These are phyloP conservation scores for Trichaptum fuscoviolaceum DNA, from an alignment of 768 basidiomycete species.

Conservation along the genomic window DNA sequence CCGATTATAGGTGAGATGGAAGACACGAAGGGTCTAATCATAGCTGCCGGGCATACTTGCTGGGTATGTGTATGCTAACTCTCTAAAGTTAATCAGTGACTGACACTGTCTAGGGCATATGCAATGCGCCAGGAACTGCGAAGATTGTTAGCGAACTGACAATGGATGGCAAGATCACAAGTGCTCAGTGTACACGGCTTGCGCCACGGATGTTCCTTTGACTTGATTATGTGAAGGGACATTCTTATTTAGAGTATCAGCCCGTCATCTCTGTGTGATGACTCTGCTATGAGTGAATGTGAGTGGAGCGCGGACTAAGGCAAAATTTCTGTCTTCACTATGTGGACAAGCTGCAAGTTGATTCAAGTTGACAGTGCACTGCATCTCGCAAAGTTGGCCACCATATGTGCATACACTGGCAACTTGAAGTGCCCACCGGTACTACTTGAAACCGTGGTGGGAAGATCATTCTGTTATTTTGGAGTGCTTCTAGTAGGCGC, in stretches of 20 bases:
- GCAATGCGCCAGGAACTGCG: slow-evolving; percentile 82
- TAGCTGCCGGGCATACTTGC: slow-evolving; percentile 77
- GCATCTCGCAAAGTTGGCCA: too few relatives aligned
- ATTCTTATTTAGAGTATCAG: background rate
- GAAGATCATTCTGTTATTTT: background rate
- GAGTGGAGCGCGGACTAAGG: too few relatives aligned
- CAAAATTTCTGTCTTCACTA: too few relatives aligned
- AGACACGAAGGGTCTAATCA: slow-evolving; percentile 54
- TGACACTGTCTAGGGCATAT: slow-evolving; percentile 51
- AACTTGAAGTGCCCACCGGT: background rate
- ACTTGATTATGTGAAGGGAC: background rate
- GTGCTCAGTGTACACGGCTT: slow-evolving; percentile 33
- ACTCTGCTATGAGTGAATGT: too few relatives aligned
- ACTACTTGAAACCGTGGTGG: background rate
- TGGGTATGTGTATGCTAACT: slow-evolving; percentile 45
- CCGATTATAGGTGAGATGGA: slow-evolving; percentile 68
- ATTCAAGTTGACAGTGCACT: too few relatives aligned
- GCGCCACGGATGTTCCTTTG: background rate
- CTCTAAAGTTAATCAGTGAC: background rate
- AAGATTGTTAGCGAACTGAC: slow-evolving; percentile 65
- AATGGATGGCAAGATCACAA: slow-evolving; percentile 57
- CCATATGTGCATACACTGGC: background rate
- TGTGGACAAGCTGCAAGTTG: too few relatives aligned
- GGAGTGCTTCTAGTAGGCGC: background rate
- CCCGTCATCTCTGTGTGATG: background rate